Base-by-base conservation (phyloP, 768 basidiomycete genomes). In the Podaxis mareebaensis region DNA sequence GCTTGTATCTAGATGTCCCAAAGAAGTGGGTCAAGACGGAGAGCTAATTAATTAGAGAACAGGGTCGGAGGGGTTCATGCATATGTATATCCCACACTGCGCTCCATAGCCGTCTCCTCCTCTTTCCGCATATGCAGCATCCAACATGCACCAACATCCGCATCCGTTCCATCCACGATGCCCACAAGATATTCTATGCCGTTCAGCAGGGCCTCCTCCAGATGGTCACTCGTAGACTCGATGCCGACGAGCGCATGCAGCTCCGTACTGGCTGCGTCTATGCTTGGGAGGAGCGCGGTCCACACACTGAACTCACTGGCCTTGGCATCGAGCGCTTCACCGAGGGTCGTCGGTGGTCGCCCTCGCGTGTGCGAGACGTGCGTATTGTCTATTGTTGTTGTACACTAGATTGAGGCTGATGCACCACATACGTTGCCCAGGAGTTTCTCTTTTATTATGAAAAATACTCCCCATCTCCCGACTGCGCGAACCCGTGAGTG, bases 391-490 rank as follows among this genome's bases (percentile, higher is more conserved):
- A 17, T 33, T 28, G 42, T 28, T 51, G 49, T 26, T 51, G 8
- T 33, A 0, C 26, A 12, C 24, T 24, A 24, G 22, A 26, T 22
- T 28, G 12, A 24, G 26, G 12, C 26, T 28, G 20, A 51, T 28
- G 3, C 26, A 11, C 22, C 24, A 22, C 42, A 63, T 26, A 68
- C 60, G 48, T 65, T 60, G 60, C 66, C 8, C 71, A 93, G 91
- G 91, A 92, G 70, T 93, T 93, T 69, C 78, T 93, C 26, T 93
- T 92, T 70, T 93, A 93, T 74, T 92, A 91, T 63, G 91, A 93
- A 74, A 88, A 88, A 69, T 89, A 84, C 68, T 77, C 79, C 17
- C 79, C 81, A 20, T 77, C 79, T 13, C 73, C 78, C 56, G 82
- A 86, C 40, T 63, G 61, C n/a, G 73, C 76, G 3, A 76, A 75